Evolutionary conservation across 805 yeast genomes (phyloP).

Genomic region (Kuraishia cidri): DNA sequence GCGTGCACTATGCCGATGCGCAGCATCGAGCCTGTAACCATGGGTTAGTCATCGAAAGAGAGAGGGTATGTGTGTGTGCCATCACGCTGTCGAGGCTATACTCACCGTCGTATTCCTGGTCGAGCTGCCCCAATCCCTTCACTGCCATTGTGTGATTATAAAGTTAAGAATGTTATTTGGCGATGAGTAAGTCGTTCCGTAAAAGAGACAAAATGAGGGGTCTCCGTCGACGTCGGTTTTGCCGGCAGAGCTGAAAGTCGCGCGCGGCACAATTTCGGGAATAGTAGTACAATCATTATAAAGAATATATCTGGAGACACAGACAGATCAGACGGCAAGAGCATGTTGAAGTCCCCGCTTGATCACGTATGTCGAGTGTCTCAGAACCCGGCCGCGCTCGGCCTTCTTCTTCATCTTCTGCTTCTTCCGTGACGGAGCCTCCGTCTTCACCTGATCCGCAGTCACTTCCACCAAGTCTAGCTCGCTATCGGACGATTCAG

Average conservation of each 20-base stretch:
- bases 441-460: no score
- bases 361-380: neutral
- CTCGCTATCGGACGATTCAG: neutral
- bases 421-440: no score
- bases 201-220: no score
- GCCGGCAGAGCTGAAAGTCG: no score
- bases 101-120: slow-evolving; percentile 4
- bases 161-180: neutral
- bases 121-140: slow-evolving; percentile 4
- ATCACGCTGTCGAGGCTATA: no score
- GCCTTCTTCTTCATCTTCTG: neutral
- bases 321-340: no score
- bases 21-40: slow-evolving; percentile 47
- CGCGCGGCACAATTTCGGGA: no score
- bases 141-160: slow-evolving; percentile 3
- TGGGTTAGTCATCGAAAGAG: no score
- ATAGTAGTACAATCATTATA: no score
- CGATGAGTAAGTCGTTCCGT: no score
- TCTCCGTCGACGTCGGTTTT: no score
- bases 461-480: neutral
- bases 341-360: neutral
- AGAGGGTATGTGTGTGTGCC: neutral
- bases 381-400: neutral
- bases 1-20: slow-evolving; percentile 89
- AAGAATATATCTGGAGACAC: no score